These are phyloP conservation scores for Aechmea fasciata DNA, from an alignment of 176 grass and related monocot species.

Conservation along the genomic window DNA sequence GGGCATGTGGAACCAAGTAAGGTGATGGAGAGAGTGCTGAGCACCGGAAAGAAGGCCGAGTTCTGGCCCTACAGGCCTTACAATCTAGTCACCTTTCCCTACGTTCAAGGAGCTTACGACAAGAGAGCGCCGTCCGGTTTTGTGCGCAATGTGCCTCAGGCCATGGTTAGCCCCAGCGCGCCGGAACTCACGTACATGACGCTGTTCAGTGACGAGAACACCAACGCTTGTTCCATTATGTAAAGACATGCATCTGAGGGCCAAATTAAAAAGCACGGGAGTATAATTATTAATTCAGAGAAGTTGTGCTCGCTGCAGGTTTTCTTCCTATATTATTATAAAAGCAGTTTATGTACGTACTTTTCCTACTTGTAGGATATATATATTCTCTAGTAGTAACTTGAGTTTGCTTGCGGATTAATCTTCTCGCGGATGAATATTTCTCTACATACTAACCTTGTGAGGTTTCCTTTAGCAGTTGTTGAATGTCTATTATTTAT, in stretches of 20 bases:
- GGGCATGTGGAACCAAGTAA: slow-evolving; percentile 67
- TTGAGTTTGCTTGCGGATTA: no score
- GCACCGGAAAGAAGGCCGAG: slow-evolving; percentile 60
- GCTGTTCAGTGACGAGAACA: slow-evolving; percentile 81
- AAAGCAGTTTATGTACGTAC: no score
- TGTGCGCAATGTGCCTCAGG: slow-evolving; percentile 48
- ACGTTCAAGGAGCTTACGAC: slow-evolving; percentile 68
- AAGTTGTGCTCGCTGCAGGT: no score
- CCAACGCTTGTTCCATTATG: slow-evolving; percentile 59
- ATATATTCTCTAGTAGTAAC: no score
- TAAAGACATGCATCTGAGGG: neutral
- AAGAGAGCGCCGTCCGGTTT: slow-evolving; percentile 70
- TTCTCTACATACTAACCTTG: no score
- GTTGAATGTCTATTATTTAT: no score
- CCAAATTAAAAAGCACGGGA: no score
- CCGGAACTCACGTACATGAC: slow-evolving; percentile 34
- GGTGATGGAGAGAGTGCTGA: slow-evolving; percentile 48
- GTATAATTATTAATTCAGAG: no score
- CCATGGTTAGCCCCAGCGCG: slow-evolving; percentile 43
- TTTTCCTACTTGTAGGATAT: no score
- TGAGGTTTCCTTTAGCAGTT: no score
- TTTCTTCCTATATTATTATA: no score
- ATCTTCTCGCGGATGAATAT: no score
- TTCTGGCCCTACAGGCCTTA: slow-evolving; percentile 75
- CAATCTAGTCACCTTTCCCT: slow-evolving; percentile 50